A percentile compares a stretch with the other conserved stretches of the same genome.
Conservation (phyloP, 2,329 filamentous ascomycete species). For the Neophaeococcomyces aloes region DNA sequence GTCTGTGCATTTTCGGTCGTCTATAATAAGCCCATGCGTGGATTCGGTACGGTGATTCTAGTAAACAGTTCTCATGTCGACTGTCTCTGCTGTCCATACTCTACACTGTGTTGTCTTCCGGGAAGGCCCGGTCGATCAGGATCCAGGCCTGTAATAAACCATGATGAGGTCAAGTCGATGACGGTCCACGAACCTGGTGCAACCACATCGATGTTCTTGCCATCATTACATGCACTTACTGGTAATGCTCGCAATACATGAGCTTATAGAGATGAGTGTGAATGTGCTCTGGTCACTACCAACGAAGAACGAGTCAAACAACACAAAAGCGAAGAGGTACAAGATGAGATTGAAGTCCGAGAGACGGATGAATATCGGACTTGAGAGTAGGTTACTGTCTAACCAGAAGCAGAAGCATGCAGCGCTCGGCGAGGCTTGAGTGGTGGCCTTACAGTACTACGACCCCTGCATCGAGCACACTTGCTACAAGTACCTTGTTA, state of each 20-base stretch:
- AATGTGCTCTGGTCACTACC: conserved; percentile 3
- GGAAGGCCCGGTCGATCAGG: conserved; percentile 28
- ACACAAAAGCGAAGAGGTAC: too few relatives aligned
- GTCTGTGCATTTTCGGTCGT: too few relatives aligned
- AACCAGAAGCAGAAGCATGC: too few relatives aligned
- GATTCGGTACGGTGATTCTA: conserved; percentile 21
- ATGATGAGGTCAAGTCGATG: conserved; percentile 37
- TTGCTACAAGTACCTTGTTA: too few relatives aligned
- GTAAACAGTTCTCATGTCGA: conserved; percentile 33
- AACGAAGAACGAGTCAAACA: conserved; percentile 7
- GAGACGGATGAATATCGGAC: too few relatives aligned
- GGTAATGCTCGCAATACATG: conserved; percentile 15
- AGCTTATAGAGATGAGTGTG: conserved; percentile 6
- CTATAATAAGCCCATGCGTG: too few relatives aligned
- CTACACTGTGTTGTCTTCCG: conserved; percentile 34
- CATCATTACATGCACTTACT: conserved; percentile 7
- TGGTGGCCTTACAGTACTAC: too few relatives aligned
- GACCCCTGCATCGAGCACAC: too few relatives aligned
- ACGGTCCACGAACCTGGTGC: conserved; percentile 16
- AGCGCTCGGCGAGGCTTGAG: too few relatives aligned
- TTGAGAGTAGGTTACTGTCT: too few relatives aligned
- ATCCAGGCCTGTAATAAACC: conserved; percentile 36
- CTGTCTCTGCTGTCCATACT: conserved; percentile 34
- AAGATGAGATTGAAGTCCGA: too few relatives aligned
- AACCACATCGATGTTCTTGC: not conserved